Conservation (phyloP, 2,329 filamentous ascomycete genomes). For the Trichophyton equinum region DNA sequence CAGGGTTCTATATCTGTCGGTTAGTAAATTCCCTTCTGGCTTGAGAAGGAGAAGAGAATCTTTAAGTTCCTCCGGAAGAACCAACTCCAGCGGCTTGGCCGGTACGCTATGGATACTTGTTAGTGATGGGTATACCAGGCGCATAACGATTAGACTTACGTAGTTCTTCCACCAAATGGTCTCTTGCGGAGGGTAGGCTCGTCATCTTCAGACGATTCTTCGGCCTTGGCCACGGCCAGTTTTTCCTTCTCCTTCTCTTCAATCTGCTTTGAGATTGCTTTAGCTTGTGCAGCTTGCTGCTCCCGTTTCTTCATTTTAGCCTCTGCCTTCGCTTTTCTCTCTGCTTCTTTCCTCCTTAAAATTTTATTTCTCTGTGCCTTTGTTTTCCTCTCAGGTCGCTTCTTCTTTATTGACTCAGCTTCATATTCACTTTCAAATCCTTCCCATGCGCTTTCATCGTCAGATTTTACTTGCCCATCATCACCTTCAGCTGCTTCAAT, state of each 20-base stretch:
- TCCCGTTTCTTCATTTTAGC: constrained; percentile 60
- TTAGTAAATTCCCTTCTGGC: constrained; percentile 89
- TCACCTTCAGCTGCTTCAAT: constrained; percentile 63
- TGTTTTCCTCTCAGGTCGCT: constrained; percentile 74
- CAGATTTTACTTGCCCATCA: constrained; percentile 61
- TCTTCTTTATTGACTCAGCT: constrained; percentile 54
- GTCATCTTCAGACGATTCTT: constrained; percentile 39
- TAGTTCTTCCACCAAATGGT: constrained; percentile 54
- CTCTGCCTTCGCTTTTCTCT: constrained; percentile 63
- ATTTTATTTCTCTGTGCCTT: constrained; percentile 75
- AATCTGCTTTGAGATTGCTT: constrained; percentile 48
- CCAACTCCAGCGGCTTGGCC: constrained; percentile 65
- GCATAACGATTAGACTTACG: constrained; percentile 25
- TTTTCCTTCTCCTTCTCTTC: constrained; percentile 40
- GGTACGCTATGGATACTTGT: constrained; percentile 34
- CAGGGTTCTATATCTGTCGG: constrained; percentile 81
- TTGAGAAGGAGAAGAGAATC: constrained; percentile 70
- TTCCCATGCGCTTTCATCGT: constrained; percentile 87
- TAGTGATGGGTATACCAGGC: not conserved
- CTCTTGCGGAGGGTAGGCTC: constrained; percentile 55
- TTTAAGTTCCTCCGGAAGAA: constrained; percentile 72
- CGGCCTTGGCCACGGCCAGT: constrained; percentile 22
- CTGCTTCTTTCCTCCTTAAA: constrained; percentile 77
- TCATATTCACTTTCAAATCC: constrained; percentile 70
- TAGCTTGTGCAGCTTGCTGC: constrained; percentile 58